phyloP scores from a whole-genome alignment of 345 rosid species.

The Linum trigynum region DNA sequence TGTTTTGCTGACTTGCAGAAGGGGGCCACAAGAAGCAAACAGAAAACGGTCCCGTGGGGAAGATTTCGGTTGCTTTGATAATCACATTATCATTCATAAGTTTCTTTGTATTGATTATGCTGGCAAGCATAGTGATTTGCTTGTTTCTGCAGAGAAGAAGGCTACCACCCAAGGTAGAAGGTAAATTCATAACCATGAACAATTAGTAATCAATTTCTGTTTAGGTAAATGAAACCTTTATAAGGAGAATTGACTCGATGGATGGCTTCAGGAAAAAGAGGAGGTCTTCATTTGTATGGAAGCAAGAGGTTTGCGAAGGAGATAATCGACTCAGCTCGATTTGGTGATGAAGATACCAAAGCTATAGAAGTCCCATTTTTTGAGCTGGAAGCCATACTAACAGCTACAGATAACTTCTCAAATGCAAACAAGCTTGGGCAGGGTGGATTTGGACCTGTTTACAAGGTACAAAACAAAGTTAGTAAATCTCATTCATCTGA shows the following conservation, averaged over 20 bases:
- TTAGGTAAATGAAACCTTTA: no score
- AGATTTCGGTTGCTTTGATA: conserved; percentile 8
- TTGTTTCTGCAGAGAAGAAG: conserved; percentile 8
- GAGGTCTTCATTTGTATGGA: conserved; percentile 13
- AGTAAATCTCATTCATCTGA: no score
- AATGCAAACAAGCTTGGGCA: conserved; percentile 41
- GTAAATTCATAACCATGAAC: conserved; percentile 6
- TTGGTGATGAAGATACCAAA: conserved; percentile 30
- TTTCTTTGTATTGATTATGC: background rate
- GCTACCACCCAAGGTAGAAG: conserved; percentile 7
- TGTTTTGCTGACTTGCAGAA: no score
- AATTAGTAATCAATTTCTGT: no score
- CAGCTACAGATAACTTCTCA: conserved; percentile 41
- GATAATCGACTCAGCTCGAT: conserved; percentile 16
- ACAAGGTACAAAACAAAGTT: conserved; percentile 27
- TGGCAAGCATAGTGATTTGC: conserved; percentile 6
- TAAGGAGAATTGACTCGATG: no score
- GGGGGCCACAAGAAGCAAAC: background rate
- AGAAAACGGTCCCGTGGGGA: background rate
- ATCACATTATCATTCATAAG: conserved; percentile 8
- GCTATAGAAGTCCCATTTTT: conserved; percentile 38
- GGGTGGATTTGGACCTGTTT: conserved; percentile 64
- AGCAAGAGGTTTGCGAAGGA: conserved; percentile 24
- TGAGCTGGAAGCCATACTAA: conserved; percentile 29
- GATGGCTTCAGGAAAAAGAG: no score